Evolutionary conservation across 2,329 filamentous ascomycete species (phyloP).

Genomic region (Sarocladium oryzae): DNA sequence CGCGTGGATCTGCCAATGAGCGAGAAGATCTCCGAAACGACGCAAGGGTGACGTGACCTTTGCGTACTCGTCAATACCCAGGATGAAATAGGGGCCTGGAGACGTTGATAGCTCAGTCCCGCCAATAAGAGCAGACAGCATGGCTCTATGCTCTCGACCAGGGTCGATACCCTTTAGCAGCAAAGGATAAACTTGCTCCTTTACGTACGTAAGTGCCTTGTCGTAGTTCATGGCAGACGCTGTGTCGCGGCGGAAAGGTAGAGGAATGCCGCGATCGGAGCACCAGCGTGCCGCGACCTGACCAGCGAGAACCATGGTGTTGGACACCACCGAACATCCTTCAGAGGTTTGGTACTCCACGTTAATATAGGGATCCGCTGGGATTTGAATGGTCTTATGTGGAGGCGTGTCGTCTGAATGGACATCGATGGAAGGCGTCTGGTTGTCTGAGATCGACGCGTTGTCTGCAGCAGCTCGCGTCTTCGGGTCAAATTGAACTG

Average conservation of each 20-base stretch:
- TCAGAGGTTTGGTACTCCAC: conserved; percentile 24
- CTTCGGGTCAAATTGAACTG: conserved; percentile 32
- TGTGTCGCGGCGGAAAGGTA: conserved; percentile 50
- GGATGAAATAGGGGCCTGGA: conserved; percentile 48
- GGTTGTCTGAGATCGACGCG: too few species aligned
- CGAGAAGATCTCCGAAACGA: conserved; percentile 54
- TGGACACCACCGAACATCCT: conserved; percentile 28
- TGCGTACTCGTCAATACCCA: conserved; percentile 55
- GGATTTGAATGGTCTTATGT: conserved; percentile 17
- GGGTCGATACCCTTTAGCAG: conserved; percentile 25
- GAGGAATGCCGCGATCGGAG: conserved; percentile 46
- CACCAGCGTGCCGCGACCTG: conserved; percentile 58
- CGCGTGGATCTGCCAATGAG: conserved; percentile 61
- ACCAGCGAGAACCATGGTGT: conserved; percentile 54
- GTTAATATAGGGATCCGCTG: conserved; percentile 45
- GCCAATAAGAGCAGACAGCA: conserved; percentile 33
- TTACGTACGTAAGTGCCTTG: conserved; percentile 30
- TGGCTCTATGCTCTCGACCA: conserved; percentile 23
- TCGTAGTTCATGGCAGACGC: conserved; percentile 30
- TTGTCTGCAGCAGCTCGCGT: conserved; percentile 13
- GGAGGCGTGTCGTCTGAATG: background rate
- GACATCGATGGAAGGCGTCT: too few species aligned
- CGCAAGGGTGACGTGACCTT: conserved; percentile 62
- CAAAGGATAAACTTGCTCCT: conserved; percentile 27
- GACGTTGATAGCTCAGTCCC: conserved; percentile 44